These are phyloP conservation scores for Colletotrichum tropicale DNA, from an alignment of 2,329 filamentous ascomycete species.

Conservation along the genomic window DNA sequence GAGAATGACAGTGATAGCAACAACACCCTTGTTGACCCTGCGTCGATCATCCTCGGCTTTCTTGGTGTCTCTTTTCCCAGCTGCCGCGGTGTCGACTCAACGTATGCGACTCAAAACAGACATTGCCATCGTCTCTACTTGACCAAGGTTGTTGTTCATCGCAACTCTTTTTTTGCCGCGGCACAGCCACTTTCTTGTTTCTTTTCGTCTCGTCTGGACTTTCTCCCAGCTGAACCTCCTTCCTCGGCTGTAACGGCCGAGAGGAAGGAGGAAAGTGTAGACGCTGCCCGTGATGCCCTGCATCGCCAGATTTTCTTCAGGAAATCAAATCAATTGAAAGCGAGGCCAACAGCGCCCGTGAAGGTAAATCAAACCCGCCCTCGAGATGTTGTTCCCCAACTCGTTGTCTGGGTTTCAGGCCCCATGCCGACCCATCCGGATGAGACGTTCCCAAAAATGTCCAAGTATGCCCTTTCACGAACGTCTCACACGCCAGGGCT, in stretches of 20 bases:
- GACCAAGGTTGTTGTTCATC: background rate
- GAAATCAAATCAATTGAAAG: background rate
- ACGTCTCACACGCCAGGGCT: background rate
- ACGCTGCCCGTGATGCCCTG: background rate
- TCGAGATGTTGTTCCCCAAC: background rate
- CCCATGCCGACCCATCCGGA: background rate
- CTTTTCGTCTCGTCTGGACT: background rate
- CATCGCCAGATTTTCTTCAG: background rate
- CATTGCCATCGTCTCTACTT: background rate
- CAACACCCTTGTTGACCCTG: background rate
- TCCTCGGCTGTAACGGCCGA: background rate
- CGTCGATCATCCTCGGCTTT: conserved; percentile 8
- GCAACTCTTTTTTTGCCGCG: background rate
- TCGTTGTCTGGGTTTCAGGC: background rate
- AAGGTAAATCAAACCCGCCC: background rate
- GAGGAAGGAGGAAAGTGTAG: background rate
- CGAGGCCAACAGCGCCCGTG: background rate
- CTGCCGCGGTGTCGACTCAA: background rate
- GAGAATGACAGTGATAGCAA: background rate
- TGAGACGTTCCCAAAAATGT: background rate
- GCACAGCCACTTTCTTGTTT: background rate
- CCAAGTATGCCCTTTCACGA: background rate
- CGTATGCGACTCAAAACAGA: background rate
- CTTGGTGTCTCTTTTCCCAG: background rate
- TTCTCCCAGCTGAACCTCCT: background rate